Base-by-base conservation (phyloP, 2,329 filamentous ascomycete genomes). In the Xylaria sp. region DNA sequence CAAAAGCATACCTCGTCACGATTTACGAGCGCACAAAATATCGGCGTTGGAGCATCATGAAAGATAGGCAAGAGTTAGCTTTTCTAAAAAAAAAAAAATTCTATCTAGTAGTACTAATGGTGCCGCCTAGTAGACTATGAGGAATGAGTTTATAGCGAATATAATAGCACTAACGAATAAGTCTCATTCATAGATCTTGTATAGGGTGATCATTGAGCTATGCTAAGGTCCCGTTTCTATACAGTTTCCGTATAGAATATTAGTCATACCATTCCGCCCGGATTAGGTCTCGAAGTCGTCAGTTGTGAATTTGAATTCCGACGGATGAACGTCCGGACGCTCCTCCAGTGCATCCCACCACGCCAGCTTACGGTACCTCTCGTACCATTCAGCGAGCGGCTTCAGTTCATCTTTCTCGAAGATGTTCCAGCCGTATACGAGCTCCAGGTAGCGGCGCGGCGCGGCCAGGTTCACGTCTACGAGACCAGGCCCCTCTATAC, bases 271-370 rank as follows among this genome's bases (percentile, higher is more conserved):
- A 4, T 18, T 43, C 23, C 9, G 7, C 5, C n/a, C 15, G 39
- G 10, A 3, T 28, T 43, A 68, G 9, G 61, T 20, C 48, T 69
- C 66, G 1, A 56, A 60, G 18, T 28, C 39, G 13, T 66, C 65
- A 20, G 58, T 66, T 3, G 61, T 55, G 46, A 68, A 64, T 46
- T 25, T 59, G 41, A 73, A 9, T 52, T 71, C 66, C 18, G 63
- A 23, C 15, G 70, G 66, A 48, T 69, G 68, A 62, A 62, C 48
- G 36, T 65, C 31, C 9, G 57, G 52, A 28, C 66, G 60, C 58
- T 71, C 72, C 54, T 75, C 72, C 39, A 74, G 31, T 61, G 63
- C 70, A 10, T n/a, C 43, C 74, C 73, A 75, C 74, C 73, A 75
- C 2, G 57, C 15, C 55, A 71, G 31, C 31, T 49, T 61, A 51